Base-by-base conservation (phyloP, 768 basidiomycete genomes). In the Boletales sp. region DNA sequence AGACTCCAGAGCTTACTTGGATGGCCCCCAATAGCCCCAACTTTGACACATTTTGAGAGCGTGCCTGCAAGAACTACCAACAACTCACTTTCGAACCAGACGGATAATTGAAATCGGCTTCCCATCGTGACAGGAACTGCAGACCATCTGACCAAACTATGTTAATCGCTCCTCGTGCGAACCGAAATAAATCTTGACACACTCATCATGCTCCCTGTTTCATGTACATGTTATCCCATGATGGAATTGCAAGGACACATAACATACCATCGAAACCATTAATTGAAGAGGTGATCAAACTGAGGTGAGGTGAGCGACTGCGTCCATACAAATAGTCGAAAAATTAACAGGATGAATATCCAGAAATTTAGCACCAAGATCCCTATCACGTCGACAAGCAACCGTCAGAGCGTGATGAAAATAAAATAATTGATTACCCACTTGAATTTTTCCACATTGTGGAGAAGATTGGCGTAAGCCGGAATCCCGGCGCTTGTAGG, bases 131-230 rank as follows among this genome's bases (percentile, higher is more conserved):
- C 34, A 48, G 17, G 19, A 43, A 40, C 7, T 34, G 34, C 17
- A 41, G 14, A 15, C 52, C 34, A 34, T 34, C 34, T 34, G 34
- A 34, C 15, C 34, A 34, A 34, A 12, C 15, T 4, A 8, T 6
- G 34, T 34, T 34, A 34, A 34, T 15, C 13, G 15, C 34, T 34
- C 34, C 15, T 34, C 34, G 34, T 34, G 11, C 6, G 5, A 7
- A 34, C 10, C 32, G 37, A 27, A 48, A 35, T 36, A 24, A 35
- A 43, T 3, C 8, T 29, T 21, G 15, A 29, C 41, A 9, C 2
- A 50, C 43, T 50, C 49, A 50, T 50, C 49, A 50, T 45, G n/a
- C 49, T 40, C 43, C 17, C 30, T 48, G 24, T 31, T 34, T 21
- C 17, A 24, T 35, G 21, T 34, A 11, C 19, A 44, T 29, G 37